Evolutionary conservation across 2,329 filamentous ascomycete genomes (phyloP), one percentile per base, ranked within the genome.

Genomic region (Aspergillus sp.): DNA sequence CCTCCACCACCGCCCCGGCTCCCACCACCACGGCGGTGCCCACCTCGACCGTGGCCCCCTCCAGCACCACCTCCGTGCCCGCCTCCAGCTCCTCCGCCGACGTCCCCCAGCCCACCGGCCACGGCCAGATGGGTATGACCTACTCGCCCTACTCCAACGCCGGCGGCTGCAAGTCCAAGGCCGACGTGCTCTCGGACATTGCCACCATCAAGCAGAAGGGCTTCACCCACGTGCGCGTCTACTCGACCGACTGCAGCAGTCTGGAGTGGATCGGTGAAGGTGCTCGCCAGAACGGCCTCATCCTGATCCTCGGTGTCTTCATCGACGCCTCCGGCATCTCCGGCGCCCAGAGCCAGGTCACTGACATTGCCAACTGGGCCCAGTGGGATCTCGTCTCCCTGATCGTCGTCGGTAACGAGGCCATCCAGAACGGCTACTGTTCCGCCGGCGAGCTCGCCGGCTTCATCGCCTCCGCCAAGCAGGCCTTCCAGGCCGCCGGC

Each of bases 401-500:
- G 64, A 79, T 95, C 59, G 87, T 94, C 30, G 82, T 95, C 60
- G 92, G 90, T 74, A 97, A 97, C 81, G 93, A 97, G 82, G 86
- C 88, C 62, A 77, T 96, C 71, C 88, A 89, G 80, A 85, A 88
- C 77, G 81, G 82, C 57, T 86, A 81, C 81, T 84, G 81, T 77
- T 74, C 80, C 50, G 82, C 86, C 33, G 48, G 65, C 30, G 76
- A 87, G 65, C 87, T 97, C 50, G 84, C 81, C 56, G 63, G 69
- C 41, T 90, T 95, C 73, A 87, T 97, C 74, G 68, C 69, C 60
- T 76, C 82, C 57, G 82, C 84, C 79, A 87, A 86, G 78, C 54
- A 73, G 52, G 73, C 82, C 66, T 86, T 93, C 80, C 60, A 69
- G 59, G 62, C 63, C 53, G 81, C 82, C 56, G 87, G 86, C 61